Conservation (phyloP, 1,284 basidiomycete genomes). For the Pseudozyma tsukubaensis region DNA sequence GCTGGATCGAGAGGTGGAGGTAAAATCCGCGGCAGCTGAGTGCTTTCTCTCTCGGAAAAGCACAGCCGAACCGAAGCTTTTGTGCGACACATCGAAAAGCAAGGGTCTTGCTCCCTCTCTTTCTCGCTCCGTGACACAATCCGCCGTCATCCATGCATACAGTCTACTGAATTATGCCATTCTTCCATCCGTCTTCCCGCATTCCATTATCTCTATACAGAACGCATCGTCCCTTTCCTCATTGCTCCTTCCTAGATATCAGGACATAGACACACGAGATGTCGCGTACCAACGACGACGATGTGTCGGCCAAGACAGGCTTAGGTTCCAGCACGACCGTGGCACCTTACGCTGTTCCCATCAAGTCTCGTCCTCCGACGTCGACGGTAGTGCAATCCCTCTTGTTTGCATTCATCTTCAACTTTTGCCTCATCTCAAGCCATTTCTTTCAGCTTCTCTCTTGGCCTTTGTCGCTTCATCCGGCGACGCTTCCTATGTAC, state of each 20-base stretch:
- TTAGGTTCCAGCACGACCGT: constrained; percentile 15
- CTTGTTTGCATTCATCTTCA: constrained; percentile 55
- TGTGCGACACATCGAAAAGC: neutral
- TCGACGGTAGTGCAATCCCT: constrained; percentile 39
- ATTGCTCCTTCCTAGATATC: no score
- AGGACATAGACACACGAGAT: constrained; percentile 3
- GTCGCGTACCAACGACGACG: constrained; percentile 4
- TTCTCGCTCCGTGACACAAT: neutral
- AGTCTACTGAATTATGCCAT: constrained; percentile 8
- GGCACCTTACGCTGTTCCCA: constrained; percentile 42
- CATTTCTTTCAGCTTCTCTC: constrained; percentile 51
- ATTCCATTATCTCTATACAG: neutral
- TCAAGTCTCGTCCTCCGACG: constrained; percentile 34
- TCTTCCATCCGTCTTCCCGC: neutral
- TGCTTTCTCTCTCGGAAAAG: neutral
- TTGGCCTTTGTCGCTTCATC: constrained; percentile 46
- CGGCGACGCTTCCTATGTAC: constrained; percentile 33
- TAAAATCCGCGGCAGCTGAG: neutral
- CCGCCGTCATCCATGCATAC: constrained; percentile 9
- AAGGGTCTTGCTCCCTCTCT: neutral
- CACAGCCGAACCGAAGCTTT: neutral
- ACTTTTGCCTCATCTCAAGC: constrained; percentile 47
- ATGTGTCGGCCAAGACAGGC: constrained; percentile 35
- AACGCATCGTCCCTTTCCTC: neutral
- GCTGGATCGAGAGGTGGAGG: no score